phyloP scores from a whole-genome alignment of 306 rosid species.

The Gastrolobium villosum region DNA sequence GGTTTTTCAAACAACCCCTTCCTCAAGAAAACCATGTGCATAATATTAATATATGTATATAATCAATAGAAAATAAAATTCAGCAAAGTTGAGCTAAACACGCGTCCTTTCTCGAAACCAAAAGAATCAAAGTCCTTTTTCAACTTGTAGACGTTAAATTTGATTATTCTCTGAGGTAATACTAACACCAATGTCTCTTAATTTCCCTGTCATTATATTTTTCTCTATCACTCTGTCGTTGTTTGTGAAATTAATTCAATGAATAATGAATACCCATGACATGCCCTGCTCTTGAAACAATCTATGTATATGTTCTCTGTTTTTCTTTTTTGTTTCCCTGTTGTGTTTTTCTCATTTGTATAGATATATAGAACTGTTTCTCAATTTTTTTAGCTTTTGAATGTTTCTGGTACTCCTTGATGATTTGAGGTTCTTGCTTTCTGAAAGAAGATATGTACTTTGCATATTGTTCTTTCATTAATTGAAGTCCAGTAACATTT shows the following conservation, averaged over 20 bases:
- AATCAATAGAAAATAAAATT: background rate
- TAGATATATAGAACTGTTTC: background rate
- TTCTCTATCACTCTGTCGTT: background rate
- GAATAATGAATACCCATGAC: background rate
- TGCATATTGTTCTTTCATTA: conserved; percentile 9
- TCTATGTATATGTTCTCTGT: background rate
- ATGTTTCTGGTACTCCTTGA: conserved; percentile 10
- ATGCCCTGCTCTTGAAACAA: background rate
- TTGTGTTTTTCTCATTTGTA: background rate
- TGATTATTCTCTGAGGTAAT: conserved; percentile 27
- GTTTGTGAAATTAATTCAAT: background rate
- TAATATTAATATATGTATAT: no score
- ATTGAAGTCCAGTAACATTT: background rate
- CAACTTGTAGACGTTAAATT: conserved; percentile 37
- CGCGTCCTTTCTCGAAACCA: background rate
- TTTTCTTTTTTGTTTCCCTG: no score
- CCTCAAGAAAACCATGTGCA: background rate
- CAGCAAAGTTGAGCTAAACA: conserved; percentile 9
- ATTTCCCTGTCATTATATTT: background rate
- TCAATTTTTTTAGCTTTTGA: background rate
- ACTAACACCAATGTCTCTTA: background rate
- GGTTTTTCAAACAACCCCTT: conserved; percentile 21
- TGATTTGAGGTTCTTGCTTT: conserved; percentile 9
- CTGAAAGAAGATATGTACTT: background rate
- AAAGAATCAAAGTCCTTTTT: conserved; percentile 34